These are phyloP conservation scores for Penicillium herquei DNA, from an alignment of 495 filamentous ascomycete genomes.

Conservation along the genomic window DNA sequence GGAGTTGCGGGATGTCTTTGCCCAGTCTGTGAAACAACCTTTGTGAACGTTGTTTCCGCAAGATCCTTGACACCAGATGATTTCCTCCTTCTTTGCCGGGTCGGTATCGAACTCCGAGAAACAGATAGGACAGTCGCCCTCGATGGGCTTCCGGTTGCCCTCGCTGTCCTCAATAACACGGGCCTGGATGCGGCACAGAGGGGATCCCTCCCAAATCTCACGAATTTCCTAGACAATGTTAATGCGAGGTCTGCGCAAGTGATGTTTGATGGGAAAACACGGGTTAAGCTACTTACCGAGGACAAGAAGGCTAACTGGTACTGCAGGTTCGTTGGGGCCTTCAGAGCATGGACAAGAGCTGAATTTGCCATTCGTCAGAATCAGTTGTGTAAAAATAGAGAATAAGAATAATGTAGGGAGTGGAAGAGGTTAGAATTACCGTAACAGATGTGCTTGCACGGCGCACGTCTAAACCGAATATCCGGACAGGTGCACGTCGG, in stretches of 20 bases:
- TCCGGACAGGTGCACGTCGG: constrained; percentile 72
- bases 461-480: constrained; percentile 34
- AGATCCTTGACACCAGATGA: constrained; percentile 68
- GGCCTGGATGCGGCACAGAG: constrained; percentile 24
- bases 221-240: constrained; percentile 53
- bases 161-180: constrained; percentile 21
- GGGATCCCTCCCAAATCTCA: constrained; percentile 38
- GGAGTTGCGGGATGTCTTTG: constrained; percentile 47
- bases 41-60: constrained; percentile 82
- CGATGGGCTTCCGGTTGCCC: constrained; percentile 58
- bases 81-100: constrained; percentile 27
- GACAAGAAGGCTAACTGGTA: constrained; percentile 75
- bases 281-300: constrained; percentile 30
- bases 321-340: constrained; percentile 57
- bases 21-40: constrained; percentile 71
- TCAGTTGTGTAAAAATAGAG: too few relatives aligned
- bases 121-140: constrained; percentile 81
- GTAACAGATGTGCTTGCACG: constrained; percentile 76
- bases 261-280: background rate
- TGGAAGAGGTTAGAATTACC: constrained; percentile 30
- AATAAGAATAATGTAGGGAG: too few relatives aligned
- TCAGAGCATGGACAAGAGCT: constrained; percentile 65
- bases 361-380: constrained; percentile 27
- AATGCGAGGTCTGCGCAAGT: background rate
- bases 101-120: constrained; percentile 61